Evolutionary conservation across 352 stramenopile genomes (phyloP).

Genomic region (Phytopythium vexans): DNA sequence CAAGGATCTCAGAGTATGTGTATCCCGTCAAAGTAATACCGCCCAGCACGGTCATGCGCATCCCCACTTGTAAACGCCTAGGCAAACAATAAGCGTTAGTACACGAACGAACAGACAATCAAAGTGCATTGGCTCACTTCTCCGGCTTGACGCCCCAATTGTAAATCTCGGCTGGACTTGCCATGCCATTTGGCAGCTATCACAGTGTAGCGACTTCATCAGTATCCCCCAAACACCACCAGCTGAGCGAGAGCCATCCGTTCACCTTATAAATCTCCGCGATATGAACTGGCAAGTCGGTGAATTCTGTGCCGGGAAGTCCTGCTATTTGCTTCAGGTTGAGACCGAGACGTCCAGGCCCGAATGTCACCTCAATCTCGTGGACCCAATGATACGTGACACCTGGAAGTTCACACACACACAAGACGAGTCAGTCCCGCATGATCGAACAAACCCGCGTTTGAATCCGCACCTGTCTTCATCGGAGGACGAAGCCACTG

Average conservation of each 20-base stretch:
- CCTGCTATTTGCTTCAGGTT: conserved; percentile 83
- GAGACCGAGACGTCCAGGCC: conserved; percentile 66
- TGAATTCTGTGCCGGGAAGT: conserved; percentile 65
- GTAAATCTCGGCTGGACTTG: conserved; percentile 86
- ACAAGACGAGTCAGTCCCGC: not conserved
- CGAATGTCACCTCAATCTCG: conserved; percentile 83
- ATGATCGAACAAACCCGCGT: not conserved
- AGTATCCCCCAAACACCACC: not conserved
- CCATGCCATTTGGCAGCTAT: conserved; percentile 70
- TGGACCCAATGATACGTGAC: conserved; percentile 80
- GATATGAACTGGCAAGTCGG: conserved; percentile 76
- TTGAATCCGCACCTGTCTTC: conserved; percentile 37
- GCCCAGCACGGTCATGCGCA: conserved; percentile 84
- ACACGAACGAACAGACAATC: not conserved
- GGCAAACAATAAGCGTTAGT: not conserved
- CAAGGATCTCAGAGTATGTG: conserved; percentile 78
- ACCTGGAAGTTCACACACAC: conserved; percentile 5
- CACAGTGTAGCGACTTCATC: not conserved
- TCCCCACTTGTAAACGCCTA: conserved; percentile 66
- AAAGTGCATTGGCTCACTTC: conserved; percentile 34
- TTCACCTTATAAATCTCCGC: conserved; percentile 81
- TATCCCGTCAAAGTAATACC: conserved; percentile 69
- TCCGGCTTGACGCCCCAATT: conserved; percentile 89
- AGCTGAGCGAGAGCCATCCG: not conserved
- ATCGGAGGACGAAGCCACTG: conserved; percentile 80